Evolutionary conservation across 345 rosid species (phyloP).

Genomic region (Murraya paniculata): DNA sequence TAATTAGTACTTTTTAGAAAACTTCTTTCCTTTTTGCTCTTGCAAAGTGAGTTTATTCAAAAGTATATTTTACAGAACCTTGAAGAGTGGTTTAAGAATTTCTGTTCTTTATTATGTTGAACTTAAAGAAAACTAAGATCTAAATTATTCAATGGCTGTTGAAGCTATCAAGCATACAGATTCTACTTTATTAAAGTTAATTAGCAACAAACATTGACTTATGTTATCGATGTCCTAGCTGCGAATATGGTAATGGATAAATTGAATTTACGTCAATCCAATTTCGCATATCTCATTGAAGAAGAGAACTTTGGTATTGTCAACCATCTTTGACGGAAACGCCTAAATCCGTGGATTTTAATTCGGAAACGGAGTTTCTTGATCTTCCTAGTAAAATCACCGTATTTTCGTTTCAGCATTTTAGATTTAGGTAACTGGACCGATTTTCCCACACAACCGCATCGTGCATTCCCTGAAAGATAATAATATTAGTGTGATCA

Average conservation of each 20-base stretch:
- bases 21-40: neutral
- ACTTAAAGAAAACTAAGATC: neutral
- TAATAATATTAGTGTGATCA: slow-evolving; percentile 1
- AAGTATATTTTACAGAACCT: neutral
- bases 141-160: neutral
- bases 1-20: neutral
- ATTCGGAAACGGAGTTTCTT: slow-evolving; percentile 55
- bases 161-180: slow-evolving; percentile 2
- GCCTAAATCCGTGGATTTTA: slow-evolving; percentile 59
- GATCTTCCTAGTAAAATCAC: slow-evolving; percentile 46
- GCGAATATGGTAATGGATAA: neutral
- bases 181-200: neutral
- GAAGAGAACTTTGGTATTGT: slow-evolving; percentile 55
- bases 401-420: slow-evolving; percentile 41
- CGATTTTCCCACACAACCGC: slow-evolving; percentile 34
- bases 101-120: neutral
- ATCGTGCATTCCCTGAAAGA: slow-evolving; percentile 38
- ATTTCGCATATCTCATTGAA: slow-evolving; percentile 43
- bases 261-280: slow-evolving; percentile 28
- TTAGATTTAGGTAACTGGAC: slow-evolving; percentile 39
- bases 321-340: slow-evolving; percentile 55
- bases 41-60: neutral
- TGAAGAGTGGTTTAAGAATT: neutral
- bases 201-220: slow-evolving; percentile 4
- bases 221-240: neutral